Evolutionary conservation across 225 moss, liverwort and hornwort species (phyloP).

Genomic region (Sphagnum tenellum): DNA sequence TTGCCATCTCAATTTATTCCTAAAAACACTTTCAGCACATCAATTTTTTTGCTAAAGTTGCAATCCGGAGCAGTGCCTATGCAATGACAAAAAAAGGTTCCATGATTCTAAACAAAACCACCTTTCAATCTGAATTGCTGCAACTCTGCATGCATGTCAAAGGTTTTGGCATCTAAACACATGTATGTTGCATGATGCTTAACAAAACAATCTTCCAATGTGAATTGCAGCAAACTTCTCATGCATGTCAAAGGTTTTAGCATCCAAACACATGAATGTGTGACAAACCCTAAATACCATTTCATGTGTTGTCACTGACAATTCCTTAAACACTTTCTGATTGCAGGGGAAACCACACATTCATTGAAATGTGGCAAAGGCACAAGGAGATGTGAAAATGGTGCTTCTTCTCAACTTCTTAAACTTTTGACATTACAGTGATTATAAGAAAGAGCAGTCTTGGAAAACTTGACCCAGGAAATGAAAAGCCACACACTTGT

Average conservation of each 20-base stretch:
- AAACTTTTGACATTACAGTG: neutral
- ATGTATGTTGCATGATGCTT: too few species aligned
- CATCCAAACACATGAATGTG: too few species aligned
- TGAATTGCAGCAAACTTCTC: neutral
- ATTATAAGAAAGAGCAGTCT: neutral
- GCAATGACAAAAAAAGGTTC: neutral
- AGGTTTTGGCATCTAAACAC: too few species aligned
- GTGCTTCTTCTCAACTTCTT: too few species aligned
- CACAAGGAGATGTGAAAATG: neutral
- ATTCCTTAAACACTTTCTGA: conserved; percentile 5
- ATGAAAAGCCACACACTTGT: too few species aligned
- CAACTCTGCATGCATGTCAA: too few species aligned
- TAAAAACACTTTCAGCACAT: conserved; percentile 1
- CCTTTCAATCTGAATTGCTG: neutral
- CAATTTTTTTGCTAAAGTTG: conserved; percentile 1
- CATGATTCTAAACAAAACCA: too few species aligned
- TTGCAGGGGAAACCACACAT: neutral
- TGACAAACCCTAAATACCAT: too few species aligned
- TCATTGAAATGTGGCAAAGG: neutral
- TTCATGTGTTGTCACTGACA: too few species aligned
- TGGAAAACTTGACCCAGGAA: too few species aligned
- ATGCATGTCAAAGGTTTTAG: too few species aligned
- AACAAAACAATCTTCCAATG: neutral
- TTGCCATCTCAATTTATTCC: neutral
- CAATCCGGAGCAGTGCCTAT: neutral